A percentile compares a stretch with the other conserved stretches of the same genome.
Evolutionary conservation across 352 stramenopile genomes (phyloP).

Genomic region (Phytopythium sindhum): DNA sequence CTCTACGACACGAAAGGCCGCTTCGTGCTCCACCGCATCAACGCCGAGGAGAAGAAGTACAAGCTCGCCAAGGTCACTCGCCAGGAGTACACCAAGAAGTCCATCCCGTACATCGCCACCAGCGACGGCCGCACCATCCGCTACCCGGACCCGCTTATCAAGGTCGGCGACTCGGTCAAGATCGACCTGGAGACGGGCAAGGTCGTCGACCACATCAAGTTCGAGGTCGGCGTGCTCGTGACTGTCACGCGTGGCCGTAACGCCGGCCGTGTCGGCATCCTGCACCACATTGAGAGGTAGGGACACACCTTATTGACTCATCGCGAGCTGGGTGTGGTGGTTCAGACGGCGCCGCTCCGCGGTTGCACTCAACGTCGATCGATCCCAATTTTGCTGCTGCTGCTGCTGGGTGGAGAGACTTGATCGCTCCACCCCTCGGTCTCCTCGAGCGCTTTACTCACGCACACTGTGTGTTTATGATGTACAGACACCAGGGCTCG

Average conservation of each 20-base stretch:
- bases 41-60: conserved; percentile 96
- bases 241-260: conserved; percentile 98
- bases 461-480: conserved; percentile 18
- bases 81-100: conserved; percentile 94
- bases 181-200: conserved; percentile 98
- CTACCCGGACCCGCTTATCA: conserved; percentile 98
- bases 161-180: conserved; percentile 99
- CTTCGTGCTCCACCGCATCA: conserved; percentile 97
- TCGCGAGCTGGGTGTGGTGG: conserved; percentile 87
- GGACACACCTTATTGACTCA: conserved; percentile 89
- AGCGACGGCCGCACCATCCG: conserved; percentile 99
- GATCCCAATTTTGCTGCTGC: conserved; percentile 1
- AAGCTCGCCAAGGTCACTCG: conserved; percentile 99
- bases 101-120: conserved; percentile 98
- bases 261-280: conserved; percentile 94
- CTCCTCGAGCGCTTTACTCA: too few relatives aligned
- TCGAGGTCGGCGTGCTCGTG: conserved; percentile 97
- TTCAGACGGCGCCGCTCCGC: conserved; percentile 11
- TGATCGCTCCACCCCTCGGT: too few relatives aligned
- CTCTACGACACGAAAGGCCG: conserved; percentile 99
- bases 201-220: conserved; percentile 97
- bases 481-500: conserved; percentile 94
- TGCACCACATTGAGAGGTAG: conserved; percentile 96
- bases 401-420: not conserved
- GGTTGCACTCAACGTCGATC: conserved; percentile 1